A percentile compares a stretch with the other conserved stretches of the same genome.
Evolutionary conservation across 2,329 filamentous ascomycete species (phyloP).

Genomic region (Pseudogymnoascus sp.): DNA sequence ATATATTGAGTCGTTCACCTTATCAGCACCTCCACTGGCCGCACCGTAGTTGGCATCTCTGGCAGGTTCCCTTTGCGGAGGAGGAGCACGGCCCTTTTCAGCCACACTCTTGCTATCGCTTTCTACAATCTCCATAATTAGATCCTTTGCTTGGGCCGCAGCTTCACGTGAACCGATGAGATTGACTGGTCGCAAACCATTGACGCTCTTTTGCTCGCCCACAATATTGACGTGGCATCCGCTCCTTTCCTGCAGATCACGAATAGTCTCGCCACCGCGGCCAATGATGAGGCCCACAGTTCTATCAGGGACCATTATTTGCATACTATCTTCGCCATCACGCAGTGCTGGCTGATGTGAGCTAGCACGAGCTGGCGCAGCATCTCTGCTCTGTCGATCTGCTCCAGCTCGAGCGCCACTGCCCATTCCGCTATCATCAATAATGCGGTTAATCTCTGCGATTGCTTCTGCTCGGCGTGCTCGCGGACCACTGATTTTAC

Average conservation of each 20-base stretch:
- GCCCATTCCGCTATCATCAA: constrained; percentile 71
- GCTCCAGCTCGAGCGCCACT: constrained; percentile 39
- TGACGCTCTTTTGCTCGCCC: constrained; percentile 85
- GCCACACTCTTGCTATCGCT: constrained; percentile 60
- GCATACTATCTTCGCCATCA: constrained; percentile 76
- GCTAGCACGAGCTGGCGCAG: constrained; percentile 22
- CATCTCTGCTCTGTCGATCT: constrained; percentile 30
- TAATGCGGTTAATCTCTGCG: constrained; percentile 76
- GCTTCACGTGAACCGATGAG: constrained; percentile 72
- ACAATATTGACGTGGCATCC: constrained; percentile 96
- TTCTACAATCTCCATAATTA: constrained; percentile 90
- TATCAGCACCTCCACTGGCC: constrained; percentile 44
- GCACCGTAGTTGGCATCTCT: constrained; percentile 36
- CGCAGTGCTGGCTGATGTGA: constrained; percentile 45
- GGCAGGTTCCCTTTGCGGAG: constrained; percentile 37
- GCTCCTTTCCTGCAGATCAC: constrained; percentile 82
- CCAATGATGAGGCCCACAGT: constrained; percentile 91
- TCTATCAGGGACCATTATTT: constrained; percentile 91
- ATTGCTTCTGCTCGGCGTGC: constrained; percentile 69
- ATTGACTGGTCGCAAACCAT: constrained; percentile 82
- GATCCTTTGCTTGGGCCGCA: constrained; percentile 69
- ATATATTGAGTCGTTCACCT: constrained; percentile 73
- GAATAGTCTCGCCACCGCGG: constrained; percentile 86
- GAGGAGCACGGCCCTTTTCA: constrained; percentile 27
- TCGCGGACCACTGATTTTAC: constrained; percentile 72